Percentiles rank a stretch among this genome's conserved stretches.
Evolutionary conservation across 148 eudicot species (phyloP).

Genomic region (Suaeda aralocaspica): DNA sequence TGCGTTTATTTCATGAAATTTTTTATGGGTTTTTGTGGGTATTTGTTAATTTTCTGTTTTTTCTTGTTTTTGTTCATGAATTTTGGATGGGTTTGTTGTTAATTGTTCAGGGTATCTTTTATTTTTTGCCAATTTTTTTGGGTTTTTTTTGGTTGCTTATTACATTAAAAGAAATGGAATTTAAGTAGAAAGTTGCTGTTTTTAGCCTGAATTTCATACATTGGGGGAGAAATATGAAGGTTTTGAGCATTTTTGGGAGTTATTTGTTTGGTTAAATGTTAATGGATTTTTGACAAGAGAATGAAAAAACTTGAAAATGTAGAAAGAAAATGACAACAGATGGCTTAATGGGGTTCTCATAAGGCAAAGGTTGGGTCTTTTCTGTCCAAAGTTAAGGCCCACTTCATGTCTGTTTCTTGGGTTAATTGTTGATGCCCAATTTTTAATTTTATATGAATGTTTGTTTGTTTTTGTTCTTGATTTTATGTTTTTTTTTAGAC

Average conservation of each 20-base stretch:
- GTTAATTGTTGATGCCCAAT: constrained; percentile 20
- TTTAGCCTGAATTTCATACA: background rate
- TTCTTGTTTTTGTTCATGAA: constrained; percentile 4
- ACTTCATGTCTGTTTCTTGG: constrained; percentile 18
- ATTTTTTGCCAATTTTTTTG: background rate
- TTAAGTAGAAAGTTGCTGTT: background rate
- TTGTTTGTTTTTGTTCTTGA: constrained; percentile 11
- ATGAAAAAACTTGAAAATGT: constrained; percentile 11
- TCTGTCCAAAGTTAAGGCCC: constrained; percentile 21
- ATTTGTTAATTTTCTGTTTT: background rate
- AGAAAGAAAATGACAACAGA: constrained; percentile 14
- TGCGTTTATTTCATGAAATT: constrained; percentile 1
- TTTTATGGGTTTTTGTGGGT: constrained; percentile 17
- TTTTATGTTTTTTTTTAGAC: constrained; percentile 16
- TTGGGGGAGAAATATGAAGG: background rate
- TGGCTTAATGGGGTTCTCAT: constrained; percentile 8
- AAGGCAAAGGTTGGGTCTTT: constrained; percentile 16
- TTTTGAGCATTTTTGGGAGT: background rate
- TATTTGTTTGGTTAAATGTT: background rate
- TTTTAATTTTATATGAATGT: constrained; percentile 21
- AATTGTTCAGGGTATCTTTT: background rate
- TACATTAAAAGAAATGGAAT: background rate
- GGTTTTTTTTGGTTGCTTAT: background rate
- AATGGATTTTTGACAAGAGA: background rate
- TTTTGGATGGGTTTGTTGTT: constrained; percentile 5